Evolutionary conservation across 1,284 basidiomycete species (phyloP), one percentile per base, ranked within the genome.

Genomic region (Golubevia pallescens): DNA sequence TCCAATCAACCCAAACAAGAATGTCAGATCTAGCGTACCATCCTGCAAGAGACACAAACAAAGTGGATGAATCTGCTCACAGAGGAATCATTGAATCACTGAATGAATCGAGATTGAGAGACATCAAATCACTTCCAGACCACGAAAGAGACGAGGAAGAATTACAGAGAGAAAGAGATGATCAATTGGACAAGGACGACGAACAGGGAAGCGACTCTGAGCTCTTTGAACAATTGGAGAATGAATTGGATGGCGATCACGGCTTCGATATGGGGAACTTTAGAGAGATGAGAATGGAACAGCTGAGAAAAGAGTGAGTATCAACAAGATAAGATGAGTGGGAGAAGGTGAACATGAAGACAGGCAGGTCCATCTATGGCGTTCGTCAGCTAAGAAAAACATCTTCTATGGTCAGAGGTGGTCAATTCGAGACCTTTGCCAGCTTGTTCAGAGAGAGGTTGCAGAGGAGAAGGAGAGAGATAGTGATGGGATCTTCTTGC

Each of bases 281-380:
- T 55, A 42, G 77, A 19, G 77, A 81, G 60, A 67, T 67, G 21
- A 63, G 78, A 8, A 77, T 78, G 69, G 59, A 73, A 32, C 64
- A 81, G 64, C 51, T 81, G 23, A 63, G 73, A 58, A 63, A 72
- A 62, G 73, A 79, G 77, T 78, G 63, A 66, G 78, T 75, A 10
- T 34, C 28, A 3, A 16, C 13, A 19, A 16, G 23, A n/a, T 64
- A 1, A 34, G 2, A 24, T 62, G 34, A 48, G 13, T 8, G 1
- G 1, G 14, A 8, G 10, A 58, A 34, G 1, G 2, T 21, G 7
- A n/a, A n/a, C n/a, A n/a, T n/a, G n/a, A n/a, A n/a, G n/a, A n/a
- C n/a, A n/a, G n/a, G 28, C n/a, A 16, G 48, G 8, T 20, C 16
- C n/a, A 19, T 34, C 20, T 24, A n/a, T 8, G 23, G 23, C 28